phyloP scores from a whole-genome alignment of 495 filamentous ascomycete species.

The Hypoxylon fuscum region DNA sequence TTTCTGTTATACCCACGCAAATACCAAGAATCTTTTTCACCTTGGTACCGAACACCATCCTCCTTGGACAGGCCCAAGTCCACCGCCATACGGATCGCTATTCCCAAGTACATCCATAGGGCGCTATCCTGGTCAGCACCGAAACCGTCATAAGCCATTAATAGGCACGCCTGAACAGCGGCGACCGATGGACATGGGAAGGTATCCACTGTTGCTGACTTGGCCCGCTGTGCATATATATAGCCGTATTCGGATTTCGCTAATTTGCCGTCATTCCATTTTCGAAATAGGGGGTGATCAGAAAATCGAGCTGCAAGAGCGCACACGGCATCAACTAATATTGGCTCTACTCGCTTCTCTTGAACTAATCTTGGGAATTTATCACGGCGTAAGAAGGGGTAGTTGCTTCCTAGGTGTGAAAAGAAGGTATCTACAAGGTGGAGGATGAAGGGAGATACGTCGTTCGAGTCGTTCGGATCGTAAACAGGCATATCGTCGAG shows the following conservation, averaged over 20 bases:
- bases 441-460: conserved; percentile 75
- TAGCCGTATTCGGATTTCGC: conserved; percentile 71
- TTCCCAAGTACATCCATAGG: conserved; percentile 88
- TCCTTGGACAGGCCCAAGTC: conserved; percentile 83
- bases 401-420: conserved; percentile 78
- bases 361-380: conserved; percentile 74
- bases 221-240: conserved; percentile 80
- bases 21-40: conserved; percentile 62
- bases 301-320: conserved; percentile 84
- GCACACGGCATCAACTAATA: conserved; percentile 87
- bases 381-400: conserved; percentile 77
- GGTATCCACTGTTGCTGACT: conserved; percentile 75
- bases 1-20: conserved; percentile 50
- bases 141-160: conserved; percentile 87
- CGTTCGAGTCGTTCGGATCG: conserved; percentile 71
- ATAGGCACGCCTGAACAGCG: conserved; percentile 79
- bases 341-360: conserved; percentile 81
- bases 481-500: conserved; percentile 80
- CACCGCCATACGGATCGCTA: conserved; percentile 85
- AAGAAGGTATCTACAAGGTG: conserved; percentile 83
- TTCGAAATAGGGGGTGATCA: conserved; percentile 67
- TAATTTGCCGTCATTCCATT: conserved; percentile 62
- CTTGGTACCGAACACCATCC: conserved; percentile 76
- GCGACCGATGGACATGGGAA: conserved; percentile 81
- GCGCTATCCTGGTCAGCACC: conserved; percentile 86